Conservation (phyloP, 768 basidiomycete genomes). For the Pulveroboletus sp. region DNA sequence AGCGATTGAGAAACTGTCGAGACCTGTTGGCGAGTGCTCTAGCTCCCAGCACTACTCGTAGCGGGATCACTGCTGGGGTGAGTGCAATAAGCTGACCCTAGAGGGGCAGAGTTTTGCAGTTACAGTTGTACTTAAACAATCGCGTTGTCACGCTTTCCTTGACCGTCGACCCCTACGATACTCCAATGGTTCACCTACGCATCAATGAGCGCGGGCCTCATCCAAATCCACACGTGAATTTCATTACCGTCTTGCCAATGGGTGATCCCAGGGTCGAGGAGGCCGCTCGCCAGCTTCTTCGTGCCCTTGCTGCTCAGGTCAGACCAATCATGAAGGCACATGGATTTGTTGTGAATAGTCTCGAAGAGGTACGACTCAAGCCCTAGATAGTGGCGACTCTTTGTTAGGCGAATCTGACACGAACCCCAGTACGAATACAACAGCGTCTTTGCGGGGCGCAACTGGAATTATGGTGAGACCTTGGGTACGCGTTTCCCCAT, state of each 20-base stretch:
- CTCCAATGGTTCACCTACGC: constrained; percentile 61
- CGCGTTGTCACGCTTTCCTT: neutral
- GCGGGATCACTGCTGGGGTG: constrained; percentile 18
- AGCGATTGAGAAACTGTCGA: constrained; percentile 53
- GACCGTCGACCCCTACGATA: neutral
- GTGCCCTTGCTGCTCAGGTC: constrained; percentile 80
- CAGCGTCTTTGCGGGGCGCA: constrained; percentile 71
- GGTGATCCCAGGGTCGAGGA: constrained; percentile 44
- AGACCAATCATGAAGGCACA: constrained; percentile 78
- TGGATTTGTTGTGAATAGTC: constrained; percentile 69
- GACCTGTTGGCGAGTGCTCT: constrained; percentile 56
- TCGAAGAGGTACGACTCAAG: constrained; percentile 64
- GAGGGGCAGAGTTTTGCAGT: neutral
- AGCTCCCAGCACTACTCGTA: constrained; percentile 17
- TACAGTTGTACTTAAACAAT: neutral
- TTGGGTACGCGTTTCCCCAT: constrained; percentile 44
- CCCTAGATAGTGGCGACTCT: neutral
- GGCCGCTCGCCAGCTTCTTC: constrained; percentile 64
- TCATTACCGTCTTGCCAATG: constrained; percentile 56
- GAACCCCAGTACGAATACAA: constrained; percentile 68
- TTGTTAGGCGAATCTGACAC: neutral
- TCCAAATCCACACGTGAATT: constrained; percentile 76
- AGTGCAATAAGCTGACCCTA: constrained; percentile 11
- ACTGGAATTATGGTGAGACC: constrained; percentile 82
- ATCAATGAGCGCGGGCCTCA: constrained; percentile 65